These are phyloP conservation scores for Aspergillus sp. DNA, from an alignment of 2,329 filamentous ascomycete species.

Conservation along the genomic window DNA sequence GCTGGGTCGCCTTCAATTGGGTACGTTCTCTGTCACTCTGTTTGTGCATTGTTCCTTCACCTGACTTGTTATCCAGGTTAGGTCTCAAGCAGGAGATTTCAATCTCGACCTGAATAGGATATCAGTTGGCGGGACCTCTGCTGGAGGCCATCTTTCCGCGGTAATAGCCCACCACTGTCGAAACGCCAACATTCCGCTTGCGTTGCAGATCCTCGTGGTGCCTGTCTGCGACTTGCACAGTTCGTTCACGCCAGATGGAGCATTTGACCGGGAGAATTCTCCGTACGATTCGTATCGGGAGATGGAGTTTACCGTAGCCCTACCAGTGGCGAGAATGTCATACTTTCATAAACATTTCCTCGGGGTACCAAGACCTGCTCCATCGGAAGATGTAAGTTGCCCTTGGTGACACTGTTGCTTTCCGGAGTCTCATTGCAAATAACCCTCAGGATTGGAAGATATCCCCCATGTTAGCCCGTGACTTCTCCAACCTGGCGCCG, in stretches of 20 bases:
- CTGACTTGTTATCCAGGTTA: slow-evolving; percentile 26
- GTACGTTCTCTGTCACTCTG: slow-evolving; percentile 18
- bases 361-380: slow-evolving; percentile 36
- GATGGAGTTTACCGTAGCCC: slow-evolving; percentile 37
- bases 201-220: slow-evolving; percentile 39
- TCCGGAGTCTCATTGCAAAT: slow-evolving; percentile 12
- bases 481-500: slow-evolving; percentile 37
- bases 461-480: slow-evolving; percentile 40
- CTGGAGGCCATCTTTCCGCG: slow-evolving; percentile 41
- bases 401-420: neutral
- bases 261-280: slow-evolving; percentile 35
- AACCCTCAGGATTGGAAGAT: slow-evolving; percentile 41
- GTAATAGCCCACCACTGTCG: slow-evolving; percentile 41
- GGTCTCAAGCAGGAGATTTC: slow-evolving; percentile 31
- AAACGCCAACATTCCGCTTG: slow-evolving; percentile 35
- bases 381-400: slow-evolving; percentile 34
- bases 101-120: slow-evolving; percentile 36
- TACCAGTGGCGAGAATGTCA: slow-evolving; percentile 39
- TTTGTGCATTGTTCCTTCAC: neutral
- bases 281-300: slow-evolving; percentile 43
- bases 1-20: slow-evolving; percentile 43
- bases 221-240: slow-evolving; percentile 39
- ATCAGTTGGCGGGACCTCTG: slow-evolving; percentile 41
- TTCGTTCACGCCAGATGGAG: slow-evolving; percentile 35
- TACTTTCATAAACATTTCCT: slow-evolving; percentile 43